A percentile compares a stretch with the other conserved stretches of the same genome.
Evolutionary conservation across 1,284 basidiomycete species (phyloP).

Genomic region (Malassezia dermatis): DNA sequence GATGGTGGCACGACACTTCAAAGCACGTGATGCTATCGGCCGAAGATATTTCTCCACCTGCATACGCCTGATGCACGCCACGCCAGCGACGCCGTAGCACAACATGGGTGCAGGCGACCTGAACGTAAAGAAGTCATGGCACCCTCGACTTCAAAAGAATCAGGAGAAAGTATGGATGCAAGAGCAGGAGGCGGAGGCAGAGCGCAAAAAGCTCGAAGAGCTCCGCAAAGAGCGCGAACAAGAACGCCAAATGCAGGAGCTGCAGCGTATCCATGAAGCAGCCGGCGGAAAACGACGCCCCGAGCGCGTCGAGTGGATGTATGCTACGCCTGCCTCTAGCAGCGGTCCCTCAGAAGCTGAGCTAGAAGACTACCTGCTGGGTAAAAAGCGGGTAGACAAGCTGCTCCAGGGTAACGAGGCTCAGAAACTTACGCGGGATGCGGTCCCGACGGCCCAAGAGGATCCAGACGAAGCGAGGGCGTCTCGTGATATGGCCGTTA

Average conservation of each 20-base stretch:
- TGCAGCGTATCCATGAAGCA: slow-evolving; percentile 67
- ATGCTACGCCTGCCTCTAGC: slow-evolving; percentile 80
- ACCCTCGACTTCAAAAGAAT: slow-evolving; percentile 92
- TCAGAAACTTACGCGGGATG: slow-evolving; percentile 50
- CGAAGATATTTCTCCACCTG: neutral
- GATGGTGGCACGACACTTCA: neutral
- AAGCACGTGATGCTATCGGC: neutral
- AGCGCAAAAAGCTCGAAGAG: slow-evolving; percentile 94
- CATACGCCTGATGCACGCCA: neutral
- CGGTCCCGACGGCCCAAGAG: slow-evolving; percentile 22
- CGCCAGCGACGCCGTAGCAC: slow-evolving; percentile 33
- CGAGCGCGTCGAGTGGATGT: slow-evolving; percentile 98
- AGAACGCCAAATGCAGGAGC: slow-evolving; percentile 86
- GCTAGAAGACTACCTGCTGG: slow-evolving; percentile 87
- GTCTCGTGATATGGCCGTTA: slow-evolving; percentile 70
- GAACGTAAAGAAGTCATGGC: slow-evolving; percentile 86
- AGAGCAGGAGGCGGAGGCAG: slow-evolving; percentile 90
- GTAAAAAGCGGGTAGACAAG: slow-evolving; percentile 97
- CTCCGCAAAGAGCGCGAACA: slow-evolving; percentile 93
- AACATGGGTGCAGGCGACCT: slow-evolving; percentile 76
- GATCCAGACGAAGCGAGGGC: slow-evolving; percentile 55
- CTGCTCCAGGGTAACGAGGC: slow-evolving; percentile 73
- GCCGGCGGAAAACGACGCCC: slow-evolving; percentile 85
- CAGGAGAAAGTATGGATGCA: slow-evolving; percentile 99
- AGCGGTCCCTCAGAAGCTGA: slow-evolving; percentile 67